Percentiles rank a stretch among this genome's conserved stretches.
Conservation (phyloP, 1,284 basidiomycete species). For the Athelia sp. region DNA sequence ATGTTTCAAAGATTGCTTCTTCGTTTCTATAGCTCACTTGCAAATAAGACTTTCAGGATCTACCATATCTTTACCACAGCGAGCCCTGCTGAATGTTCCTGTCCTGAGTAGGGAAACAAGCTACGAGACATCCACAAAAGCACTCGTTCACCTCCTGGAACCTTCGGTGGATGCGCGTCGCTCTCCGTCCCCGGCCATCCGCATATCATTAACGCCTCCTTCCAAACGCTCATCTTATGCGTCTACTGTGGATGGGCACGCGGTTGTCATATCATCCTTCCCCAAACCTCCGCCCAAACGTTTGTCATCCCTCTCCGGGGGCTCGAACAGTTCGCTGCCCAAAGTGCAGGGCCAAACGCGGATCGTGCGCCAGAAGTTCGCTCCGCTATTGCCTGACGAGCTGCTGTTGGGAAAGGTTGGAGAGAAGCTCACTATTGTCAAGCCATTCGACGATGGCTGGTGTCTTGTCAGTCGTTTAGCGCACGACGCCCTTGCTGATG, state of each 20-base stretch:
- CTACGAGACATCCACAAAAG: too few species aligned
- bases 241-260: not conserved
- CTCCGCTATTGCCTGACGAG: conserved; percentile 68
- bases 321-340: not conserved
- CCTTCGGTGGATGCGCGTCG: too few species aligned
- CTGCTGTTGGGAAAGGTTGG: conserved; percentile 45
- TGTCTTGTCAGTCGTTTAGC: conserved; percentile 53
- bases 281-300: not conserved
- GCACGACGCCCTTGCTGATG: conserved; percentile 35
- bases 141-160: too few species aligned
- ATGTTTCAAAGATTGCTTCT: too few species aligned
- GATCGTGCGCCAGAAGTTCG: conserved; percentile 58
- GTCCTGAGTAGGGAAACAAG: too few species aligned
- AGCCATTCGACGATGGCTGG: conserved; percentile 72
- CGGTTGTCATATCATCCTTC: not conserved
- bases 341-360: conserved; percentile 33
- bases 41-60: too few species aligned
- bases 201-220: not conserved
- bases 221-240: not conserved
- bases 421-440: conserved; percentile 55
- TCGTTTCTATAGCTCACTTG: too few species aligned
- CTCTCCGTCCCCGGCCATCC: not conserved
- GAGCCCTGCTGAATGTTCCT: too few species aligned
- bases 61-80: too few species aligned
- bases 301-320: not conserved